Evolutionary conservation across 805 yeast genomes (phyloP), one percentile per base, ranked within the genome.

Genomic region (Candida takata): DNA sequence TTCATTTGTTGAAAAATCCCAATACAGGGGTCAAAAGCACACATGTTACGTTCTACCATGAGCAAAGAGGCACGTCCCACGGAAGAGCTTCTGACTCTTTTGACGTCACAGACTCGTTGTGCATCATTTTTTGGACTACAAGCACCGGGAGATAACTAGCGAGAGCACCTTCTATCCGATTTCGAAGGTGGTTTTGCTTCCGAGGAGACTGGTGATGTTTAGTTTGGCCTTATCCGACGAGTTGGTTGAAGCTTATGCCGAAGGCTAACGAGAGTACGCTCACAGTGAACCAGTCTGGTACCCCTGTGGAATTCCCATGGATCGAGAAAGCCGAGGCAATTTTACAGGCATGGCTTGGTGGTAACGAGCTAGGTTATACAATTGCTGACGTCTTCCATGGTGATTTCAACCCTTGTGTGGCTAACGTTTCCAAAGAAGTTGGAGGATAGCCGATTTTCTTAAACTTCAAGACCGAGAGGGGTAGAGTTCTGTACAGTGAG

Each of bases 261-360:
- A 57, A 55, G 16, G 81, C 64, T 20, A 74, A 74, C 44, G 65
- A 69, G 18, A 70, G 74, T 47, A 63, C 72, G 5, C 65, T 74
- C 9, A 57, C 77, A 23, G 78, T 77, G 15, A 66, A 71, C 51
- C 80, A 76, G 50, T 67, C 79, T 4, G 83, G 84, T 35, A 70
- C 79, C 14, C 82, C 84, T 0, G 78, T 74, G 10, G 66, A 71
- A 26, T 56, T 77, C 62, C 79, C 79, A 21, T 75, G 79, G 78
- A 44, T 58, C 15, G 41, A 49, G 19, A 49, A 65, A 13, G 70
- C 66, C 13, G 61, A 63, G 31, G 70, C 69, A 5, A 42, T 73
- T 7, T 54, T 74, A 8, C 78, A 74, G 35, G 74, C 77, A 11
- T 73, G 77, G 72, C 74, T 69, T 48, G 75, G 75, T 45, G 83